Conservation (phyloP, 2,329 filamentous ascomycete genomes). For the Dothistroma septosporum region DNA sequence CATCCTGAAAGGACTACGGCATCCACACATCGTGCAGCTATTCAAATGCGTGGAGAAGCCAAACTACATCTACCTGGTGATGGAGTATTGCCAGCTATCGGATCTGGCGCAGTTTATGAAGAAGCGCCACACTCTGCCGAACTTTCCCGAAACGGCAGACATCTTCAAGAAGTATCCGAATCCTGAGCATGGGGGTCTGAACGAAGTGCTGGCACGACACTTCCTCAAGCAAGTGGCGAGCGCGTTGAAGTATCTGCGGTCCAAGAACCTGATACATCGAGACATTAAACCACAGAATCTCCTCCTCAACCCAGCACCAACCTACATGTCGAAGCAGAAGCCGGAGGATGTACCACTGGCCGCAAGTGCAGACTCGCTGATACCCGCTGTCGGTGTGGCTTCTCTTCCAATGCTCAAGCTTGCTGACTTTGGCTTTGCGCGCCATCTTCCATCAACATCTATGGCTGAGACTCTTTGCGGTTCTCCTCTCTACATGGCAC, state of each 20-base stretch:
- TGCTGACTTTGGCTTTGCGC: constrained; percentile 97
- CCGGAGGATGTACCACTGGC: constrained; percentile 67
- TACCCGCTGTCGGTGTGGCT: constrained; percentile 72
- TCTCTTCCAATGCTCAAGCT: constrained; percentile 95
- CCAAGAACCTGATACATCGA: constrained; percentile 84
- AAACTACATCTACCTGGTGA: constrained; percentile 89
- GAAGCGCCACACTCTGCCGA: constrained; percentile 75
- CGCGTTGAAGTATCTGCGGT: constrained; percentile 81
- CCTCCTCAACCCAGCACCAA: constrained; percentile 75
- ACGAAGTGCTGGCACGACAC: constrained; percentile 94
- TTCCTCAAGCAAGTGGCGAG: constrained; percentile 94
- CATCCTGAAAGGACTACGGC: constrained; percentile 87
- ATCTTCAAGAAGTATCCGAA: constrained; percentile 94
- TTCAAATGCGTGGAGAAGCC: constrained; percentile 88
- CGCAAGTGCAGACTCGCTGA: constrained; percentile 73
- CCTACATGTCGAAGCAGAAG: constrained; percentile 61
- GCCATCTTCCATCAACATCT: constrained; percentile 83
- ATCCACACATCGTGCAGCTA: constrained; percentile 94
- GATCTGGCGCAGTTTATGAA: constrained; percentile 95
- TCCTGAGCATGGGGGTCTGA: constrained; percentile 73
- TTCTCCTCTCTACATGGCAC: constrained; percentile 96
- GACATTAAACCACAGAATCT: constrained; percentile 98
- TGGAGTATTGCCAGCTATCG: constrained; percentile 97
- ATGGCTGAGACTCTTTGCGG: constrained; percentile 95
- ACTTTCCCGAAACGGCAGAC: constrained; percentile 76